Conservation (phyloP, 495 filamentous ascomycete genomes). For the Clavariopsis aquatica region DNA sequence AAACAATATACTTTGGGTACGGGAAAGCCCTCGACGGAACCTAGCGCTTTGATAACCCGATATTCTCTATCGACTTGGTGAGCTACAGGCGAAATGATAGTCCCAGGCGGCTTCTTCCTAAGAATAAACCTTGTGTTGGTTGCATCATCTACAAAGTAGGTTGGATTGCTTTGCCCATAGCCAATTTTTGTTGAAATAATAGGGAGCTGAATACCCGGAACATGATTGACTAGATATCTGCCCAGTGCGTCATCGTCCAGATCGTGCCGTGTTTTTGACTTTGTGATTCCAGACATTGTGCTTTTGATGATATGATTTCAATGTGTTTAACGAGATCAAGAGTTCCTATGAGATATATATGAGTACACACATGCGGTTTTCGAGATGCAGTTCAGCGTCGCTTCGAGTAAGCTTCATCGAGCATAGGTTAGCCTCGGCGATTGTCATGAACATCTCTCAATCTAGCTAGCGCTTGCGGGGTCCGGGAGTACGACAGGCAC, state of each 20-base stretch:
- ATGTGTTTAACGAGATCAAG: neutral
- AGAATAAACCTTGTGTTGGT: constrained; percentile 24
- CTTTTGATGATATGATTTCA: neutral
- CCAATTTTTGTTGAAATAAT: constrained; percentile 35
- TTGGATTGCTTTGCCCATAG: constrained; percentile 39
- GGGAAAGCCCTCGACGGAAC: constrained; percentile 30
- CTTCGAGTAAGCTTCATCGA: constrained; percentile 25
- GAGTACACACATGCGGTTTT: neutral
- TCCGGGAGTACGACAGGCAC: neutral
- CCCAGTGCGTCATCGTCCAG: constrained; percentile 29
- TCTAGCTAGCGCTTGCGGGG: neutral
- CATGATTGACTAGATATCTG: constrained; percentile 15
- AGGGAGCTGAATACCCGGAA: constrained; percentile 23
- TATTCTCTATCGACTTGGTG: constrained; percentile 36
- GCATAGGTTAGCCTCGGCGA: constrained; percentile 19
- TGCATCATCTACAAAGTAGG: constrained; percentile 36
- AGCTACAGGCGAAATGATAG: constrained; percentile 33
- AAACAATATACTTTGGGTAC: constrained; percentile 34
- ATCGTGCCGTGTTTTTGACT: constrained; percentile 21
- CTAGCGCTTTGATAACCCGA: constrained; percentile 28
- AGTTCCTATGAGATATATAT: neutral
- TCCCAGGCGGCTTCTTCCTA: constrained; percentile 32
- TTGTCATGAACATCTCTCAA: neutral
- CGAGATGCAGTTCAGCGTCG: neutral
- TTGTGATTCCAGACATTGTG: constrained; percentile 4